A percentile compares a stretch with the other conserved stretches of the same genome.
These are phyloP conservation scores for Sphaceloma murrayae DNA, from an alignment of 2,329 filamentous ascomycete species.

Conservation along the genomic window DNA sequence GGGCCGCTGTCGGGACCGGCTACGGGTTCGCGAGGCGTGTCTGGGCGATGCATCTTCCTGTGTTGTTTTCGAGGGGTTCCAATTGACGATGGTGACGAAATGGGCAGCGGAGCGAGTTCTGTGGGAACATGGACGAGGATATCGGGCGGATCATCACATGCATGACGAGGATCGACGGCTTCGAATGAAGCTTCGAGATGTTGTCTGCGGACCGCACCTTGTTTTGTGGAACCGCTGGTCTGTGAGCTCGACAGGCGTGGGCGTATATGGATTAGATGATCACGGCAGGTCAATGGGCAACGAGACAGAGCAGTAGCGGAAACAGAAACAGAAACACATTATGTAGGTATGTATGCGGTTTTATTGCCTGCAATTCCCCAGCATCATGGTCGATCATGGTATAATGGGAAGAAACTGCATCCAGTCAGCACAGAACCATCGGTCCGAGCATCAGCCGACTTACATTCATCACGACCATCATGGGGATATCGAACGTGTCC, in stretches of 20 bases:
- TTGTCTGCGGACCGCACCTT: constrained; percentile 10
- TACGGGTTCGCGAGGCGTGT: constrained; percentile 54
- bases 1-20: constrained; percentile 68
- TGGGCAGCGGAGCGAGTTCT: background rate
- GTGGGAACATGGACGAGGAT: background rate
- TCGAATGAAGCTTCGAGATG: constrained; percentile 16
- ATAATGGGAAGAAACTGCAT: constrained; percentile 19
- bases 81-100: background rate
- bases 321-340: too few species aligned
- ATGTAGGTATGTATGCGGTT: background rate
- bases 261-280: background rate
- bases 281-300: background rate
- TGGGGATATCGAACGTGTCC: constrained; percentile 95
- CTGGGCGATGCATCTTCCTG: constrained; percentile 29
- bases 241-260: background rate
- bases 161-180: constrained; percentile 9
- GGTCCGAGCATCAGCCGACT: constrained; percentile 37
- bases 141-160: background rate
- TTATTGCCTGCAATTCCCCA: background rate
- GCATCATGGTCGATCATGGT: background rate
- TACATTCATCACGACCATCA: constrained; percentile 97
- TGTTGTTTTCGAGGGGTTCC: background rate
- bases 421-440: background rate
- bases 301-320: background rate
- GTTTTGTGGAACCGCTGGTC: constrained; percentile 13